Evolutionary conservation across 2,329 filamentous ascomycete genomes (phyloP).

Genomic region (Rhytidhysteron rufulum): DNA sequence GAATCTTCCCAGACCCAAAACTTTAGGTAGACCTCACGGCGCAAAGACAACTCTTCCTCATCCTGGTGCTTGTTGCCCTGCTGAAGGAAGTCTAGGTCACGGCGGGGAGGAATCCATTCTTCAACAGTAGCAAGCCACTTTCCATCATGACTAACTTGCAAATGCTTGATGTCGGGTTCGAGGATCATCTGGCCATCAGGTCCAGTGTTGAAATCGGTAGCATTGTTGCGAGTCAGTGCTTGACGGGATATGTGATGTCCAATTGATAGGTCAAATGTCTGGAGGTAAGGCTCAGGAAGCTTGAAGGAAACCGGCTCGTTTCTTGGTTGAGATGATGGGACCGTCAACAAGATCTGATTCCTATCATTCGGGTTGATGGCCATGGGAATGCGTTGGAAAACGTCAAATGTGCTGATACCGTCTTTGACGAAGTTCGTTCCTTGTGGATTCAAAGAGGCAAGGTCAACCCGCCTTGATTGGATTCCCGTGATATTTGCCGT

Average conservation of each 20-base stretch:
- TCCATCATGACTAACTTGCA: conserved; percentile 76
- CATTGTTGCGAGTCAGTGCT: conserved; percentile 81
- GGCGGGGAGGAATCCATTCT: conserved; percentile 74
- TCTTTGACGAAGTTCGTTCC: background rate
- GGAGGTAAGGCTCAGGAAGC: conserved; percentile 60
- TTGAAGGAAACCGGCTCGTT: conserved; percentile 16
- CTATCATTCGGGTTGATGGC: conserved; percentile 38
- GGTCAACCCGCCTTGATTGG: conserved; percentile 49
- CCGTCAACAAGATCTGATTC: conserved; percentile 45
- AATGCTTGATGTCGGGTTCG: conserved; percentile 72
- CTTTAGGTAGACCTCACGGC: conserved; percentile 77
- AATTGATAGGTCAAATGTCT: conserved; percentile 80
- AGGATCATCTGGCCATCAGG: conserved; percentile 67
- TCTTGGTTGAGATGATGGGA: conserved; percentile 49
- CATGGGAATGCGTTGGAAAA: conserved; percentile 31
- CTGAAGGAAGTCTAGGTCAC: conserved; percentile 61
- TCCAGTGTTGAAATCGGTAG: conserved; percentile 74
- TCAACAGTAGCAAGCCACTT: conserved; percentile 90
- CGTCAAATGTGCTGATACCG: conserved; percentile 10
- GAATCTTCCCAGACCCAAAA: conserved; percentile 73
- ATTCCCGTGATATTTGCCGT: conserved; percentile 81
- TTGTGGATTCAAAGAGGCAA: conserved; percentile 19
- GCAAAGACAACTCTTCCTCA: conserved; percentile 43
- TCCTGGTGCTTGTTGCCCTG: conserved; percentile 38
- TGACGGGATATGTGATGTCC: conserved; percentile 79